A percentile compares a stretch with the other conserved stretches of the same genome.
Conservation (phyloP, 352 stramenopile genomes). For the Phytophthora agathidicida region DNA sequence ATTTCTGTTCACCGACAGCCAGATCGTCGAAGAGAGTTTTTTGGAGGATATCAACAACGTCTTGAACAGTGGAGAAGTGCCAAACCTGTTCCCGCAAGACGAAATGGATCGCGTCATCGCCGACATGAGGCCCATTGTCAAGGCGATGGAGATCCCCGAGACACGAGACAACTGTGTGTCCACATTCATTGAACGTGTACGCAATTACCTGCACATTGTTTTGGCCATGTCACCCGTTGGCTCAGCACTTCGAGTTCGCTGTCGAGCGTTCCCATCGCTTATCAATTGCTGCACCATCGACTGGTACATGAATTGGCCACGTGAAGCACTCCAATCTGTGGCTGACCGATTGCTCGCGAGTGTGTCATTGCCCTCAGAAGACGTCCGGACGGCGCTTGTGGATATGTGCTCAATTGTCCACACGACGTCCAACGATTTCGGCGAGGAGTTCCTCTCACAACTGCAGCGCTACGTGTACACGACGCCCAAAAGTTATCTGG, state of each 20-base stretch:
- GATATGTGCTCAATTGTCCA: conserved; percentile 94
- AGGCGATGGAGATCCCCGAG: conserved; percentile 87
- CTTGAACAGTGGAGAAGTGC: conserved; percentile 96
- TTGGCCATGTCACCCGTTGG: conserved; percentile 95
- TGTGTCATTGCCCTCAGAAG: conserved; percentile 77
- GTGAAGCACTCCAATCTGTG: conserved; percentile 91
- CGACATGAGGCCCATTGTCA: conserved; percentile 93
- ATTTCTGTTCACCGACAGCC: conserved; percentile 96
- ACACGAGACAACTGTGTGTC: conserved; percentile 92
- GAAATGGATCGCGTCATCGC: conserved; percentile 94
- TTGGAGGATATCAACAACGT: conserved; percentile 97
- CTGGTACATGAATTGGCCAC: conserved; percentile 96
- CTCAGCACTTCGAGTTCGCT: conserved; percentile 91
- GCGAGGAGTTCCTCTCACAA: conserved; percentile 89
- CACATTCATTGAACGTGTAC: conserved; percentile 91
- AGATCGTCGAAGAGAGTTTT: conserved; percentile 95
- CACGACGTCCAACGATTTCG: conserved; percentile 89
- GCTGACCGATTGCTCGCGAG: conserved; percentile 87
- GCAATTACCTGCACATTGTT: conserved; percentile 95
- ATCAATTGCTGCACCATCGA: conserved; percentile 98
- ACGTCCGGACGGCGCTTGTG: conserved; percentile 79
- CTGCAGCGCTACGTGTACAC: conserved; percentile 94
- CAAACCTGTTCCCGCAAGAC: conserved; percentile 93
- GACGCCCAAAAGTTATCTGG: conserved; percentile 96
- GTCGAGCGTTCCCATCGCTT: conserved; percentile 93